These are phyloP conservation scores for Vigna radiata DNA, from an alignment of 306 rosid genomes.

Conservation along the genomic window DNA sequence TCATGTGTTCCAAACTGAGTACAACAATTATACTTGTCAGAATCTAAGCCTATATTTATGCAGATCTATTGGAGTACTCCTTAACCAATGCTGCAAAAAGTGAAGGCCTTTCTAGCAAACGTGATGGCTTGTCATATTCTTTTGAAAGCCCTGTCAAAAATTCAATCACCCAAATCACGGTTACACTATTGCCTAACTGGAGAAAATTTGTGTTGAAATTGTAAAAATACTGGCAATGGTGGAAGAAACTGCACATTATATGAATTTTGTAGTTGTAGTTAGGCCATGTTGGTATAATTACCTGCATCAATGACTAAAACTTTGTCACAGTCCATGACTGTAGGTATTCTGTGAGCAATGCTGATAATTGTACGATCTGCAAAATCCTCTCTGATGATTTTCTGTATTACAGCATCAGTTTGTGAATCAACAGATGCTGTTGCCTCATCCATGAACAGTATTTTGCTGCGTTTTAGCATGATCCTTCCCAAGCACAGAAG, in stretches of 20 bases:
- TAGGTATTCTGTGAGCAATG: constrained; percentile 95
- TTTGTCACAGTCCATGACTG: constrained; percentile 85
- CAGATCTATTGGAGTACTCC: constrained; percentile 81
- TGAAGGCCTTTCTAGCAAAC: constrained; percentile 71
- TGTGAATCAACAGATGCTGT: constrained; percentile 95
- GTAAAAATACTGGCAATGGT: background rate
- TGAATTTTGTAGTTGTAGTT: background rate
- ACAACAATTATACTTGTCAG: background rate
- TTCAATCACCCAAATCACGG: constrained; percentile 37
- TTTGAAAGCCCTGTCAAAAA: constrained; percentile 67
- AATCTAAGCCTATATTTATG: constrained; percentile 21
- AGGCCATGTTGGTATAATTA: constrained; percentile 1
- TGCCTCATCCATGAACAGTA: constrained; percentile 90
- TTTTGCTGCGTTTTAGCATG: constrained; percentile 74
- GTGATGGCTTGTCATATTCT: constrained; percentile 81
- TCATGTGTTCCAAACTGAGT: constrained; percentile 10
- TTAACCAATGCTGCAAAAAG: constrained; percentile 80
- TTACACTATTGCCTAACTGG: background rate
- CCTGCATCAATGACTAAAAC: constrained; percentile 91
- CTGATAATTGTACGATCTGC: constrained; percentile 75
- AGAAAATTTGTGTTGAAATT: background rate
- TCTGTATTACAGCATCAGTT: constrained; percentile 80
- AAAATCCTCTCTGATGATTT: constrained; percentile 82
- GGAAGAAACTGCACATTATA: background rate
- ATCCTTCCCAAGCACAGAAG: constrained; percentile 86